Evolutionary conservation across 202 grass and related monocot genomes (phyloP), one percentile per base, ranked within the genome.

Genomic region (Musa balbisiana): DNA sequence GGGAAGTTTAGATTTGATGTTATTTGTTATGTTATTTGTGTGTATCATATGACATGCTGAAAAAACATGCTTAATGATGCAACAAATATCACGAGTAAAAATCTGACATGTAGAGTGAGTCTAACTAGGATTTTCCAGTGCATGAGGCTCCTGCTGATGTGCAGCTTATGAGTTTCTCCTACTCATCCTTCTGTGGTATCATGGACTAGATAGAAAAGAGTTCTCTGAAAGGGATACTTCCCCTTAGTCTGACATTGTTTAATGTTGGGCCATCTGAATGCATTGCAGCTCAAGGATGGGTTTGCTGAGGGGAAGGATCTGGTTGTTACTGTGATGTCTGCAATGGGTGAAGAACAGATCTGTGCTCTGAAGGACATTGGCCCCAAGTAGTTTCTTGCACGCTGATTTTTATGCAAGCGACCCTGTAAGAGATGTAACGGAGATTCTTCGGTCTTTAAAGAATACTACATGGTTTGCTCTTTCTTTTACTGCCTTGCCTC

Each of bases 261-360:
- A 22, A 25, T 65, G 8, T 62, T 23, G 10, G 24, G 62, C 26
- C 11, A 3, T 65, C 14, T 65, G 12, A 25, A 23, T 65, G 9
- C 10, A 23, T 12, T 65, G 21, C 63, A 65, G 63, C 24, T 65
- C 63, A 65, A 65, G n/a, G 63, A 65, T 65, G 63, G 63, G 21
- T 65, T 65, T 65, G 63, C 63, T 12, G 63, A 65, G 63, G 63
- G 63, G 26, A 65, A 65, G 13, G 63, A 65, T 65, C 10, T 65
- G 63, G 63, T 65, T 1, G 63, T 65, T 11, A 26, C 23, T 14
- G 63, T 65, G 9, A 65, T 65, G 63, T 65, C 63, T 26, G 63
- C 63, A 65, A 65, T 65, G 63, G 63, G 63, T 4, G 63, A 65
- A 65, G 63, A 65, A 27, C 63, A 65, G 63, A 65, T 65, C 9